A percentile compares a stretch with the other conserved stretches of the same genome.
Evolutionary conservation across 805 yeast species (phyloP).

Genomic region (Myxozyma sirexii): DNA sequence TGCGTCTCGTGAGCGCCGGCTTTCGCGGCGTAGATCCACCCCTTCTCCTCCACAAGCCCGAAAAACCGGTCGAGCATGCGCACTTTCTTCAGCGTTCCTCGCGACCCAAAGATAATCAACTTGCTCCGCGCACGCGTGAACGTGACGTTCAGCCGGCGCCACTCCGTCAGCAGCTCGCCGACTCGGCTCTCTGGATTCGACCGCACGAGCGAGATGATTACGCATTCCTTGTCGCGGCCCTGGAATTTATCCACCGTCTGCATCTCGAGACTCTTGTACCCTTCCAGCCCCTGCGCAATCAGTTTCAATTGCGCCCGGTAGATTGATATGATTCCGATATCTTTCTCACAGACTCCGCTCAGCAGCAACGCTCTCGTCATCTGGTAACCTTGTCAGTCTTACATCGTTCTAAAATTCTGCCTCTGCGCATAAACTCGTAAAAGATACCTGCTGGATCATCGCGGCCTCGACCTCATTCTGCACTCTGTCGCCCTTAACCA

Average conservation of each 20-base stretch:
- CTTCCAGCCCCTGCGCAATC: slow-evolving; percentile 44
- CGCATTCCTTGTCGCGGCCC: slow-evolving; percentile 92
- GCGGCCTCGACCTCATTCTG: slow-evolving; percentile 75
- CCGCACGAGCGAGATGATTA: slow-evolving; percentile 85
- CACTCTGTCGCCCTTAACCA: slow-evolving; percentile 62
- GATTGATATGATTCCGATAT: slow-evolving; percentile 86
- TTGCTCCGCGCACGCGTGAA: slow-evolving; percentile 88
- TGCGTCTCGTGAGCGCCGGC: slow-evolving; percentile 24
- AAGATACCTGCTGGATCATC: slow-evolving; percentile 52
- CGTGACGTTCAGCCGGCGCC: slow-evolving; percentile 93
- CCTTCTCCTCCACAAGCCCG: slow-evolving; percentile 54
- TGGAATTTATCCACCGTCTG: slow-evolving; percentile 95
- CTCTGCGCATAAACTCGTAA: too few species aligned
- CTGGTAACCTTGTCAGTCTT: background rate
- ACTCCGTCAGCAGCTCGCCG: slow-evolving; percentile 80
- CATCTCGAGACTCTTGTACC: slow-evolving; percentile 60
- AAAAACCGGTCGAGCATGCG: slow-evolving; percentile 63
- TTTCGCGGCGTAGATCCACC: slow-evolving; percentile 69
- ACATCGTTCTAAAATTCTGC: background rate
- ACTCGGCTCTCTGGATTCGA: slow-evolving; percentile 66
- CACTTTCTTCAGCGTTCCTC: slow-evolving; percentile 57
- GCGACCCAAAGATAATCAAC: slow-evolving; percentile 80
- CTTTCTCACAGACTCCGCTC: slow-evolving; percentile 61
- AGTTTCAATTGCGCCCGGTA: slow-evolving; percentile 76
- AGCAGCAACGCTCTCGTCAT: slow-evolving; percentile 59